Conservation (phyloP, 768 basidiomycete species). For the Astraeus odoratus region DNA sequence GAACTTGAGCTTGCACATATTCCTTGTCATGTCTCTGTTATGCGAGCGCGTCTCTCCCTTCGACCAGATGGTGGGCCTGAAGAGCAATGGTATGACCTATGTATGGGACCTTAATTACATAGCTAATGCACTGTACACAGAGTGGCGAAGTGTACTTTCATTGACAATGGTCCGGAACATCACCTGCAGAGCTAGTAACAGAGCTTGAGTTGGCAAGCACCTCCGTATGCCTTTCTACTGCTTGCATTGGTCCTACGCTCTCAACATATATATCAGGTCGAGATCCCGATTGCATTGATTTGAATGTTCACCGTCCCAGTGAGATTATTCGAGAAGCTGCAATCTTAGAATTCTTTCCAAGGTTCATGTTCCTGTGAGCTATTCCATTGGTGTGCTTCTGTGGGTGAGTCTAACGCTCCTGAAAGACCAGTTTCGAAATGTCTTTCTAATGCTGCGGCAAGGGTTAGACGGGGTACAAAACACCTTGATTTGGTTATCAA, state of each 20-base stretch:
- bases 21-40: too few species aligned
- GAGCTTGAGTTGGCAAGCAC: neutral
- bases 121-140: too few species aligned
- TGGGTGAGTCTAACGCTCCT: neutral
- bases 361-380: slow-evolving; percentile 25
- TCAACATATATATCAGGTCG: neutral
- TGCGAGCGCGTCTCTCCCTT: too few species aligned
- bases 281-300: slow-evolving; percentile 13
- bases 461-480: neutral
- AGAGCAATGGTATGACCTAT: too few species aligned
- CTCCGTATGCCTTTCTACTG: neutral
- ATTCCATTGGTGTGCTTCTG: neutral
- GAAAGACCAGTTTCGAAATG: neutral
- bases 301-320: neutral
- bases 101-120: too few species aligned
- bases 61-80: too few species aligned
- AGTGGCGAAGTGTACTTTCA: neutral
- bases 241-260: neutral
- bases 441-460: neutral
- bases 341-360: slow-evolving; percentile 25
- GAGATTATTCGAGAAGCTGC: neutral
- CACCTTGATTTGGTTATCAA: slow-evolving; percentile 25
- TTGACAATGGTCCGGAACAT: neutral
- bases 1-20: too few species aligned
- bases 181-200: neutral